Conservation (phyloP, 163 green algal genomes). For the Chlamydomonas reinhardtii region DNA sequence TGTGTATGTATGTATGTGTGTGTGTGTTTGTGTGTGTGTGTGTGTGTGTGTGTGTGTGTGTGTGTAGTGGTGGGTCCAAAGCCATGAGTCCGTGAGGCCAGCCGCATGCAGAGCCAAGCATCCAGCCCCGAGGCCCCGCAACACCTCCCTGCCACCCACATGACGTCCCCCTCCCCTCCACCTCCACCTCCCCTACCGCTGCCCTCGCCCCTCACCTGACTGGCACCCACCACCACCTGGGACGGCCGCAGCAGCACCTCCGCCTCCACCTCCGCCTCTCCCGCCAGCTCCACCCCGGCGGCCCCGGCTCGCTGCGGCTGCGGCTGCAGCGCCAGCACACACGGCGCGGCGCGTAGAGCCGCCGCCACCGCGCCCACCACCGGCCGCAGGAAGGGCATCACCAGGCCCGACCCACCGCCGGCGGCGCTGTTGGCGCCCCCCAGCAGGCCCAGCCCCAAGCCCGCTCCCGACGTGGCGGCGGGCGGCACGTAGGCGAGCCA, state of each 20-base stretch:
- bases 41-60: too few species aligned
- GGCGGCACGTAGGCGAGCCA: constrained; percentile 41
- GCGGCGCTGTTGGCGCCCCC: neutral
- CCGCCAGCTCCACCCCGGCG: neutral
- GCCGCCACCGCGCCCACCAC: constrained; percentile 18
- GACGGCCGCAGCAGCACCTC: constrained; percentile 22
- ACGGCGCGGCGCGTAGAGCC: constrained; percentile 10
- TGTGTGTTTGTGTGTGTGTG: too few species aligned
- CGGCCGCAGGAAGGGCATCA: constrained; percentile 29
- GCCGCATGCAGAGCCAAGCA: too few species aligned
- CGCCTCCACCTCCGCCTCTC: neutral
- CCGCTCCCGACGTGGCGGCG: neutral
- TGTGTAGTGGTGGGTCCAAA: too few species aligned
- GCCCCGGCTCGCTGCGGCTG: neutral
- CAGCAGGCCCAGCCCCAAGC: neutral
- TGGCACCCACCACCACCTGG: constrained; percentile 9
- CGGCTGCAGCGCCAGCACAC: constrained; percentile 8
- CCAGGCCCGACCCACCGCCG: neutral
- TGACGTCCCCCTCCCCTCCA: too few species aligned
- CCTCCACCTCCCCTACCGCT: too few species aligned
- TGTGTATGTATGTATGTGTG: too few species aligned
- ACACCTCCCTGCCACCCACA: too few species aligned
- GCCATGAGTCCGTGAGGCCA: too few species aligned
- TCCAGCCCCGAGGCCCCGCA: too few species aligned
- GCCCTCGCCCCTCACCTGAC: neutral